Evolutionary conservation across 495 filamentous ascomycete species (phyloP), one percentile per base, ranked within the genome.

Genomic region (Penicillium bialowiezense): DNA sequence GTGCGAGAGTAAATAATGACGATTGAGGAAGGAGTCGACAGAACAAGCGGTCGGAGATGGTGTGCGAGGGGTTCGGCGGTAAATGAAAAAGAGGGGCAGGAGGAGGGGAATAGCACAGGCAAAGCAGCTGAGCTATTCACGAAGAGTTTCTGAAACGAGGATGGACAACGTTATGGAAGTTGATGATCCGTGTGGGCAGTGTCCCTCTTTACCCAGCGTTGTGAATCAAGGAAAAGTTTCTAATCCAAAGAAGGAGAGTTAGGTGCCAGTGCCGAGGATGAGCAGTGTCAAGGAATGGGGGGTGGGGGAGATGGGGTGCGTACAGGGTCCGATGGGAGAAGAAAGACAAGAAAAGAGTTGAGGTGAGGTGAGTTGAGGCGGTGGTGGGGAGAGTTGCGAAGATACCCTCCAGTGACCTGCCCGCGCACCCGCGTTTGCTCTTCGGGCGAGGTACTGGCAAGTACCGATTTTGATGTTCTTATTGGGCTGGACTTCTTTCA

Each of bases 351-450:
- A 41, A 46, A 43, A 38, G 23, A 39, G 43, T 26, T 51, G 33
- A 46, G 37, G 42, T 39, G 41, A 31, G 29, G 19, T 21, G 44
- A 50, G 47, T 51, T 45, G 46, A 58, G 50, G 54, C 54, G 54
- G 54, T 61, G 50, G 58, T 61, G 59, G 59, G 58, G 42, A 51
- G 36, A 42, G 34, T 52, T 44, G 48, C 41, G 35, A 28, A 44
- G 41, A 34, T 43, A 44, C 42, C 42, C 39, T 28, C 13, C 20
- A 14, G 8, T 35, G 14, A 26, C 29, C 29, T 32, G 29, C 31
- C 15, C 9, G 28, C 26, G 12, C 41, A 19, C 41, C 17, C 2
- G 29, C 41, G 29, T 21, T 34, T 5, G 17, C 15, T 3, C 12
- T 32, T 4, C 5, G 23, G 3, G 8, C 23, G 4, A 32, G 29